phyloP scores from a whole-genome alignment of 306 rosid species.

The Vigna nakashimae region DNA sequence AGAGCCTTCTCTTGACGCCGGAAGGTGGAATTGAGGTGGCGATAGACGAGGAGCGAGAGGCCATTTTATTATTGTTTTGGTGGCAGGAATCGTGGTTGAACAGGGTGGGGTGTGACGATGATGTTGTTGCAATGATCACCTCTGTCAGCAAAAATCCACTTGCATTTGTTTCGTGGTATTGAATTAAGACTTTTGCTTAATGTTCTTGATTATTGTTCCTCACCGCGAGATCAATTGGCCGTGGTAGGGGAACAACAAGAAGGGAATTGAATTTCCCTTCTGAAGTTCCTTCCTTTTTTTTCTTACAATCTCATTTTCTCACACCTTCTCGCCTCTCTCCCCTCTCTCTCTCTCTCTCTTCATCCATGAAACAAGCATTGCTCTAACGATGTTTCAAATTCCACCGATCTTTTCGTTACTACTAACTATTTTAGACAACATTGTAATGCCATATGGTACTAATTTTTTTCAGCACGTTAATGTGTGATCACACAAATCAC shows the following conservation, averaged over 20 bases:
- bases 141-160: slow-evolving; percentile 35
- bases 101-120: slow-evolving; percentile 9
- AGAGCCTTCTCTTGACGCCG: slow-evolving; percentile 49
- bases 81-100: not conserved
- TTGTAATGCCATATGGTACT: too few species aligned
- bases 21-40: slow-evolving; percentile 39
- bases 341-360: slow-evolving; percentile 39
- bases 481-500: too few species aligned
- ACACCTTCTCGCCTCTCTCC: slow-evolving; percentile 36
- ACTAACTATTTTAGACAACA: slow-evolving; percentile 47
- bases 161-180: not conserved
- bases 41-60: slow-evolving; percentile 49
- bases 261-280: slow-evolving; percentile 50
- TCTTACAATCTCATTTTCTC: slow-evolving; percentile 42
- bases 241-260: slow-evolving; percentile 44
- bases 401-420: slow-evolving; percentile 45
- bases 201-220: slow-evolving; percentile 12
- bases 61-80: slow-evolving; percentile 36
- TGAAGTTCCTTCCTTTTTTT: slow-evolving; percentile 30
- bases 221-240: slow-evolving; percentile 47
- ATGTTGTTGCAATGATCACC: slow-evolving; percentile 30
- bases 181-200: slow-evolving; percentile 26
- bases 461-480: too few species aligned
- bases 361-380: slow-evolving; percentile 46
- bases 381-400: slow-evolving; percentile 42